Conservation (phyloP, 176 grass and related monocot genomes). For the Avena atlantica region DNA sequence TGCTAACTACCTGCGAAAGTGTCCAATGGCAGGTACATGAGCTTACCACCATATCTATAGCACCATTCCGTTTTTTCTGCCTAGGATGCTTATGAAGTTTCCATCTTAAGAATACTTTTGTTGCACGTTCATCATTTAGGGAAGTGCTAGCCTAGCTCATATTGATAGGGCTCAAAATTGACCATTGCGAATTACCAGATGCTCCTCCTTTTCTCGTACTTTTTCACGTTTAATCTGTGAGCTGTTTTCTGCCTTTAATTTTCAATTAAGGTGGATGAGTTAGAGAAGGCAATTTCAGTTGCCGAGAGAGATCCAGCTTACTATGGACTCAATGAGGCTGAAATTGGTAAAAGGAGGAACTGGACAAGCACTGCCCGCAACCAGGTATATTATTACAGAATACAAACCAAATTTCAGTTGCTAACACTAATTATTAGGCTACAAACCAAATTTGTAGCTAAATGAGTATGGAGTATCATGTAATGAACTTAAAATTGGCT, state of each 20-base stretch:
- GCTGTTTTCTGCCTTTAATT: neutral
- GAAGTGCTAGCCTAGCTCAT: no score
- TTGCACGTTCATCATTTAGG: neutral
- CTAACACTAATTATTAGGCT: constrained; percentile 8
- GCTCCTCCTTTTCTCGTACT: neutral
- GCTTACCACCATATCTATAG: neutral
- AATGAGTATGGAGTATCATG: neutral
- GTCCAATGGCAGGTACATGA: constrained; percentile 81
- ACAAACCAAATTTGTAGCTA: neutral
- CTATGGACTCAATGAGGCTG: constrained; percentile 81
- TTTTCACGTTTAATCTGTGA: neutral
- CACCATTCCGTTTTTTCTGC: neutral
- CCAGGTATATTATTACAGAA: constrained; percentile 52
- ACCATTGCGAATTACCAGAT: neutral
- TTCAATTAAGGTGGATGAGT: constrained; percentile 78
- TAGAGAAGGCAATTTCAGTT: constrained; percentile 86
- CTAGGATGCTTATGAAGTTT: neutral
- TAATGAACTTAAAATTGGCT: constrained; percentile 42
- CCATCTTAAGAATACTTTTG: neutral
- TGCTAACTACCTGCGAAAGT: constrained; percentile 83
- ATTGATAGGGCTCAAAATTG: neutral
- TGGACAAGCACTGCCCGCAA: constrained; percentile 77
- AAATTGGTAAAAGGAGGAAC: constrained; percentile 78
- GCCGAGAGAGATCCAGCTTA: constrained; percentile 80
- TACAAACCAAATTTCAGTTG: neutral